Evolutionary conservation across 768 basidiomycete genomes (phyloP), one percentile per base, ranked within the genome.

Genomic region (Clitopilus passeckerianus): DNA sequence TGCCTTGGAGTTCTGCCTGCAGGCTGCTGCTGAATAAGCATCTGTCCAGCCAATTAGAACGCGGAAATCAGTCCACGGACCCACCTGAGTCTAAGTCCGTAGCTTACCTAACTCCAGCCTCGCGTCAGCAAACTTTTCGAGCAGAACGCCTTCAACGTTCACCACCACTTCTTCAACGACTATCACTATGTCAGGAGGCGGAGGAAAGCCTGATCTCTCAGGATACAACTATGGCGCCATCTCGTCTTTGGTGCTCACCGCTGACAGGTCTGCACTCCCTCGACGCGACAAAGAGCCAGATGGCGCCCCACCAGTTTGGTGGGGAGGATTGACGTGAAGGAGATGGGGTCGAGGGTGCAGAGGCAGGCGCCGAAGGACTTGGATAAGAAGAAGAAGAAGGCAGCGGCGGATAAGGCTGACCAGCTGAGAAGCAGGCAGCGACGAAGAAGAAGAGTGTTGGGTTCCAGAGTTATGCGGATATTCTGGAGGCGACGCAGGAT

Each of bases 191-290:
- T 56, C 56, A 68, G 63, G 61, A 66, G 63, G 64, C 44, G 57
- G 70, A 46, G 75, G 72, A 68, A 91, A 89, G 77, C 87, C 85
- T 56, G 93, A 96, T 73, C 75, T 91, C 66, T 93, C 92, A 62
- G 87, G 86, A 46, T 98, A 95, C 85, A 97, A 97, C 79, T 98
- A 98, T 81, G 87, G 90, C 52, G 92, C 92, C 57, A 95, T 98
- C 69, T 93, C 93, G 27, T 95, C 93, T 20, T 83, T 98, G 46
- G 96, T 98, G 50, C 80, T 98, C 68, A 95, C 91, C n/a, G 93
- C 96, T 12, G 90, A 93, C 75, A 80, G 87, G 57, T 89, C 90
- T 56, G 83, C 80, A 1, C 75, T 93, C 55, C 91, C 91, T 18
- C 83, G 93, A 53, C 82, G 95, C 62, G 93, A 95, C 81, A 91